Conservation (phyloP, 257 asterid genomes). For the Penstemon barbatus region DNA sequence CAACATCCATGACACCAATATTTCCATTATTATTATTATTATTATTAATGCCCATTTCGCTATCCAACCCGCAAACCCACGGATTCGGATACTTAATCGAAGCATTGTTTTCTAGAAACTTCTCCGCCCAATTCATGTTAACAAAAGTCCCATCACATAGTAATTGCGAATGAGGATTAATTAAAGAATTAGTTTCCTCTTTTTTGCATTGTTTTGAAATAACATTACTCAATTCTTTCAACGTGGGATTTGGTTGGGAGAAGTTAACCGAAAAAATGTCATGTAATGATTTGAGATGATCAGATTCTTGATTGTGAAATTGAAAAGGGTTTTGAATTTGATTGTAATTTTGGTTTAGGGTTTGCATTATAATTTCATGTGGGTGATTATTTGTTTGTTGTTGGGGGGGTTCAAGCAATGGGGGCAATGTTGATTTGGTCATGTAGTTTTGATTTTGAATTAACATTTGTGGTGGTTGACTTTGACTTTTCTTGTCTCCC, state of each 20-base stretch:
- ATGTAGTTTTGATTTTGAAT: constrained; percentile 42
- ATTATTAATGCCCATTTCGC: constrained; percentile 29
- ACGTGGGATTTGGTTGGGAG: constrained; percentile 28
- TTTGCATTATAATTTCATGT: constrained; percentile 26
- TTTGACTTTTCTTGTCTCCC: constrained; percentile 44
- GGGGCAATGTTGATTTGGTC: constrained; percentile 37
- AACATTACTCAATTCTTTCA: constrained; percentile 43
- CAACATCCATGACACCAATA: constrained; percentile 24
- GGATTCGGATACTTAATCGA: constrained; percentile 30
- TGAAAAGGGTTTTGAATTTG: constrained; percentile 33
- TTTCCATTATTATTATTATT: constrained; percentile 23
- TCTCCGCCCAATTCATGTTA: constrained; percentile 30
- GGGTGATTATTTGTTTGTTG: constrained; percentile 27
- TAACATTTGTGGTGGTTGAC: constrained; percentile 14
- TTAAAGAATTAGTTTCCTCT: constrained; percentile 19
- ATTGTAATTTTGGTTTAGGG: constrained; percentile 27
- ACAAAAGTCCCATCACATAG: constrained; percentile 23
- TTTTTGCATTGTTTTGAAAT: constrained; percentile 47
- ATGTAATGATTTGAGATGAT: constrained; percentile 39
- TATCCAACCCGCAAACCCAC: constrained; percentile 31
- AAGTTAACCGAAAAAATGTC: constrained; percentile 15
- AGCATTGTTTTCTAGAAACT: constrained; percentile 17
- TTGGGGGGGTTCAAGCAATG: constrained; percentile 47
- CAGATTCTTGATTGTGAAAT: constrained; percentile 29
- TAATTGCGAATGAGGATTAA: constrained; percentile 30